A percentile compares a stretch with the other conserved stretches of the same genome.
Conservation (phyloP, 2,329 filamentous ascomycete species). For the Gyromitra esculenta region DNA sequence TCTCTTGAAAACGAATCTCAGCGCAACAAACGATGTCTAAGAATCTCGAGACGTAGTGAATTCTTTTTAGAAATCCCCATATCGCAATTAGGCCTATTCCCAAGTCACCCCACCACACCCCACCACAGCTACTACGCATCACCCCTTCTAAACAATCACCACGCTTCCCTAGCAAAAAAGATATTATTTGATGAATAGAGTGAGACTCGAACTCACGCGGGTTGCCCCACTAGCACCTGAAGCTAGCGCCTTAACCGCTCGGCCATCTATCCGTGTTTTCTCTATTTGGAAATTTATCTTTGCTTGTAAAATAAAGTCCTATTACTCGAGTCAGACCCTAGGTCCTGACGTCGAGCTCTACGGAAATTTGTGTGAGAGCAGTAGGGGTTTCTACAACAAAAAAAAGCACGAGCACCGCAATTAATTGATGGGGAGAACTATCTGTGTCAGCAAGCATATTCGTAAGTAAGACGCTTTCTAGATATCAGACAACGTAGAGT, state of each 20-base stretch:
- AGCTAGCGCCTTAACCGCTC: slow-evolving; percentile 43
- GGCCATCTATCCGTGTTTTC: slow-evolving; percentile 34
- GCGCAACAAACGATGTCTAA: no score
- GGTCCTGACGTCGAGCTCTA: no score
- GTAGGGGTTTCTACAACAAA: no score
- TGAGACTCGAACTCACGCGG: slow-evolving; percentile 39
- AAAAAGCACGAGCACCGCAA: background rate
- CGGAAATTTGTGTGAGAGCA: no score
- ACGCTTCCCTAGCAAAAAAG: background rate
- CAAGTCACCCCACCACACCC: no score
- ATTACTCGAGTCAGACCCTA: no score
- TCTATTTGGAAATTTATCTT: background rate
- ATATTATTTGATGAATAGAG: slow-evolving; percentile 24
- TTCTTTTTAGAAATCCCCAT: no score
- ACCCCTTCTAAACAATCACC: background rate
- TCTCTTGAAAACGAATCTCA: no score
- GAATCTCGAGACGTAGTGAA: no score
- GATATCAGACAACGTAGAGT: background rate
- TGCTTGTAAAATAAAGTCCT: background rate
- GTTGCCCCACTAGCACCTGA: slow-evolving; percentile 44
- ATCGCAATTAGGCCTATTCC: no score
- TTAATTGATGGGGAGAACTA: background rate
- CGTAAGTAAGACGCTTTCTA: background rate
- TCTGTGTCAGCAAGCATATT: background rate
- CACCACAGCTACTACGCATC: background rate